These are phyloP conservation scores for Blastobotrys proliferans DNA, from an alignment of 1,139 yeast species.

Conservation along the genomic window DNA sequence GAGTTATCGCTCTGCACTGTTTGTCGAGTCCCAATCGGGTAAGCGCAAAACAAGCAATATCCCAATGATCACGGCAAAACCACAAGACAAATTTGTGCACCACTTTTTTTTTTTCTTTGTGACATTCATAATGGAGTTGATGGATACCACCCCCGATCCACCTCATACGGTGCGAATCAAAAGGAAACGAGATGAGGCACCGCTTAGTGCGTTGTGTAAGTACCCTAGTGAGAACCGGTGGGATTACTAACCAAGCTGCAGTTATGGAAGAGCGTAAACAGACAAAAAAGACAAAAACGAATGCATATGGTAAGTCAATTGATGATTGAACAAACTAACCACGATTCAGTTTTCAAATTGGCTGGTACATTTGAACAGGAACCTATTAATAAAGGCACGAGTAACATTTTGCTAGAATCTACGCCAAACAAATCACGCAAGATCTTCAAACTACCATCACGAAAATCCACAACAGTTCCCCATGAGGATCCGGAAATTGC, in stretches of 20 bases:
- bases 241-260: conserved; percentile 5
- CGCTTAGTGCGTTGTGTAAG: conserved; percentile 69
- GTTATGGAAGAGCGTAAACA: conserved; percentile 14
- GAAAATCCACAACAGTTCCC: conserved; percentile 25
- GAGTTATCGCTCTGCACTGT: too few relatives aligned
- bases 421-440: conserved; percentile 20
- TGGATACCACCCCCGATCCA: conserved; percentile 17
- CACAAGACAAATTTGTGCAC: neutral
- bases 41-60: too few relatives aligned
- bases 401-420: conserved; percentile 21
- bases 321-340: too few relatives aligned
- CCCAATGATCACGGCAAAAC: too few relatives aligned
- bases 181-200: conserved; percentile 80
- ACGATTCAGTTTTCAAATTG: conserved; percentile 48
- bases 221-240: neutral
- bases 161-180: conserved; percentile 64
- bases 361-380: conserved; percentile 57
- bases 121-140: conserved; percentile 10
- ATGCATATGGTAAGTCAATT: conserved; percentile 25
- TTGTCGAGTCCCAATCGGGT: too few relatives aligned
- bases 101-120: neutral
- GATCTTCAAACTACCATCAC: conserved; percentile 22
- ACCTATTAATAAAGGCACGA: conserved; percentile 26
- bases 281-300: conserved; percentile 43
- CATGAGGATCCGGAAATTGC: conserved; percentile 46